Base-by-base conservation (phyloP, 225 moss, liverwort and hornwort species). In the Pleurozium schreberi region DNA sequence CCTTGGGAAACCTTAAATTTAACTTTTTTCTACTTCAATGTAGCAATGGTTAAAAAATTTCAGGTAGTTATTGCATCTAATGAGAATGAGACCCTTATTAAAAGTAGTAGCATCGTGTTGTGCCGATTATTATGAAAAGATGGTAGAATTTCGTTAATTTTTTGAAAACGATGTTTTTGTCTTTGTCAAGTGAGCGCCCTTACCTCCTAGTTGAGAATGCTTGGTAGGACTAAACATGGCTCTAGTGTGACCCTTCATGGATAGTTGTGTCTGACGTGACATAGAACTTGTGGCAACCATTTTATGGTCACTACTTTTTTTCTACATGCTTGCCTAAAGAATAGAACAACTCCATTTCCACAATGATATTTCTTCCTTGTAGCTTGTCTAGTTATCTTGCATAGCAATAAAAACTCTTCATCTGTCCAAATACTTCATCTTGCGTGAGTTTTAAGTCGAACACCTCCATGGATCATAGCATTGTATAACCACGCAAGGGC, bases 161-260 rank as follows among this genome's bases (percentile, higher is more conserved):
- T 27, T 67, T 40, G 20, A 38, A 80, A 71, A 47, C 27, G 18
- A 64, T 55, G 28, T 55, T 33, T n/a, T 65, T 40, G 73, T 69
- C 26, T 80, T 8, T 78, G 36, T 50, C 4, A 61, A 47, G 26
- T 27, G 26, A 45, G 18, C 43, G 17, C 47, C 42, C 65, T 89
- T 6, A 47, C 67, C 49, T 77, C 78, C 38, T 84, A 45, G 81
- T 81, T 53, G 28, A 84, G 57, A 80, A 84, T 88, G 49, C 74
- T 73, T 58, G n/a, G 73, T 59, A 85, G 55, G 28, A 52, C 57
- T 87, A 30, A 82, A 58, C 59, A 59, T n/a, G 93, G 94, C 60
- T 93, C 94, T 11, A 90, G 91, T 81, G 90, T 94, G 81, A 90
- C 91, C 67, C 82, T 94, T 42, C 90, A 93, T 74, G 91, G 88